These are phyloP conservation scores for Medicago truncatula DNA, from an alignment of 306 rosid genomes.

Conservation along the genomic window DNA sequence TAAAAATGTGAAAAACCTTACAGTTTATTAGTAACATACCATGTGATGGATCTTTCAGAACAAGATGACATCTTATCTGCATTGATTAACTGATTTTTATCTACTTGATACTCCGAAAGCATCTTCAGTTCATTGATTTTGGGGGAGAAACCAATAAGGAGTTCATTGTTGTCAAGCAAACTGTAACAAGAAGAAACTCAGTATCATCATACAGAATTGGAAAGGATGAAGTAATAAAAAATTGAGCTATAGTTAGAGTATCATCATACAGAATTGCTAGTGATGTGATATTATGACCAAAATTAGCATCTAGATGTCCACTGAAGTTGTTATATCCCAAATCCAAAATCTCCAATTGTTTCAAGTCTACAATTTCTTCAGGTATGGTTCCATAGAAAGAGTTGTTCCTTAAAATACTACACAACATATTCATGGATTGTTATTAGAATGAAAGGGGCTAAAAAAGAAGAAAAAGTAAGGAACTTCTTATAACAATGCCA, in stretches of 20 bases:
- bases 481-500: constrained; percentile 21
- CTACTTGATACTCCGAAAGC: constrained; percentile 78
- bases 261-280: constrained; percentile 75
- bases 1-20: no score
- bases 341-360: constrained; percentile 85
- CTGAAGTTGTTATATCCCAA: constrained; percentile 81
- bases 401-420: constrained; percentile 85
- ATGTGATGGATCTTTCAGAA: constrained; percentile 45
- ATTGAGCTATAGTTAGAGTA: constrained; percentile 22
- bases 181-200: constrained; percentile 54
- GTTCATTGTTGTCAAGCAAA: constrained; percentile 76
- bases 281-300: constrained; percentile 63
- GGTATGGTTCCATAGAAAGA: constrained; percentile 75
- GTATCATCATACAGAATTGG: no score
- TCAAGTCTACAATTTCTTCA: constrained; percentile 58
- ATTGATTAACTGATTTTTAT: constrained; percentile 58
- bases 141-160: constrained; percentile 67
- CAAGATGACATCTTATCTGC: constrained; percentile 51
- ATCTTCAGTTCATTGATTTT: constrained; percentile 61
- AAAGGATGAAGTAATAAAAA: background rate
- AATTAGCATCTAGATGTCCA: constrained; percentile 63
- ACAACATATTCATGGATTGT: constrained; percentile 17
- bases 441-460: background rate
- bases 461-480: background rate
- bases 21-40: constrained; percentile 51